Percentiles rank a stretch among this genome's conserved stretches.
Evolutionary conservation across 768 basidiomycete genomes (phyloP).

Genomic region (Hygrocybe punicea): DNA sequence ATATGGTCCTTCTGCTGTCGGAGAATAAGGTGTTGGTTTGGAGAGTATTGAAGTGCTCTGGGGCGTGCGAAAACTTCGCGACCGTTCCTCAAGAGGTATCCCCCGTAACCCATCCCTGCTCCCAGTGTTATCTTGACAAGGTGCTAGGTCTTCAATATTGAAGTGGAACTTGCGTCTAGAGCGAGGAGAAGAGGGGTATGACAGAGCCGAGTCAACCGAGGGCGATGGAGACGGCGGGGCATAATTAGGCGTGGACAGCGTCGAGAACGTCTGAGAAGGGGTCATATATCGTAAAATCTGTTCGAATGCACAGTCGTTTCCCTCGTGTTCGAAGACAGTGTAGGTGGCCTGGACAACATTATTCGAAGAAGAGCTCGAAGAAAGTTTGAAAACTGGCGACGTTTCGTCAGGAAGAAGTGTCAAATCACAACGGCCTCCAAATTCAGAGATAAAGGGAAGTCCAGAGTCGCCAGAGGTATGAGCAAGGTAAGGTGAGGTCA

Average conservation of each 20-base stretch:
- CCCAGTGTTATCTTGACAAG: no score
- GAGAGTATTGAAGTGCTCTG: no score
- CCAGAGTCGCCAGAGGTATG: not conserved
- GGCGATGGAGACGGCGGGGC: not conserved
- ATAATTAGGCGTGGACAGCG: not conserved
- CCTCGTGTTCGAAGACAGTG: not conserved
- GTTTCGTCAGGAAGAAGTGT: not conserved
- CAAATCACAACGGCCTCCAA: not conserved
- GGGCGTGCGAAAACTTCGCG: not conserved
- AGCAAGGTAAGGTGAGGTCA: not conserved
- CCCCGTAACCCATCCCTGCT: not conserved
- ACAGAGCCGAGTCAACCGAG: not conserved
- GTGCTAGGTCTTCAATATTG: not conserved
- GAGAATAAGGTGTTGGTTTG: not conserved
- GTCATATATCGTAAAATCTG: not conserved
- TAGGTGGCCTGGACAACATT: not conserved
- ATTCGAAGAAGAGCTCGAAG: not conserved
- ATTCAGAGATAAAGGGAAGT: not conserved
- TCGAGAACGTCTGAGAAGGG: constrained; percentile 1
- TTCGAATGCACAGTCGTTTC: not conserved
- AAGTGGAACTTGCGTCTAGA: not conserved
- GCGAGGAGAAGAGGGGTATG: not conserved
- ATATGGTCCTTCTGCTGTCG: no score
- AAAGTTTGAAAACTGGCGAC: not conserved
- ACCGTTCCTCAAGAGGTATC: not conserved